Evolutionary conservation across 805 yeast species (phyloP).

Genomic region (Myxozyma vanderwaltii): DNA sequence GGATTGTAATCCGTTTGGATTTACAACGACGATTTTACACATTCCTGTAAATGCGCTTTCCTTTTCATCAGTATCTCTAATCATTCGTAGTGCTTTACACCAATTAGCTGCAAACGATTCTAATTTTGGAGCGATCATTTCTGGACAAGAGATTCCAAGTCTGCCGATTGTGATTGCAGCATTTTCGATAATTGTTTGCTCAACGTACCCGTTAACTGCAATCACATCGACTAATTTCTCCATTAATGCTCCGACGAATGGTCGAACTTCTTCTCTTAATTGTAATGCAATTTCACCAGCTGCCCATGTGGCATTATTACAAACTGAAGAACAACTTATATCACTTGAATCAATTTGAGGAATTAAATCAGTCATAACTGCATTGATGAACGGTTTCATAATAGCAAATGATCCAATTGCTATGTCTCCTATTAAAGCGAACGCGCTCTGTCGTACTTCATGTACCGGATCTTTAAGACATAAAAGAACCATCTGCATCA

Average conservation of each 20-base stretch:
- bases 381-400: conserved; percentile 40
- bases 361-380: conserved; percentile 51
- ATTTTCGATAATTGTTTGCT: conserved; percentile 74
- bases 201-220: conserved; percentile 46
- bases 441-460: conserved; percentile 93
- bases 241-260: conserved; percentile 57
- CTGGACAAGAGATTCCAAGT: conserved; percentile 66
- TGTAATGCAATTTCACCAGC: conserved; percentile 82
- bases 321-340: conserved; percentile 56
- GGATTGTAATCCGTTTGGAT: conserved; percentile 64
- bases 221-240: conserved; percentile 59
- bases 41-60: conserved; percentile 85
- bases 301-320: conserved; percentile 92
- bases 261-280: conserved; percentile 51
- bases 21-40: conserved; percentile 63
- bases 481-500: conserved; percentile 64
- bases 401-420: conserved; percentile 60
- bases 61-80: conserved; percentile 83
- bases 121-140: conserved; percentile 59
- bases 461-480: conserved; percentile 74
- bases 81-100: conserved; percentile 66
- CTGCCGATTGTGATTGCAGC: conserved; percentile 89
- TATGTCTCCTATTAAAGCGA: conserved; percentile 88
- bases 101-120: conserved; percentile 63
- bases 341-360: conserved; percentile 59